Conservation (phyloP, 495 filamentous ascomycete species). For the Rhypophila decipiens region DNA sequence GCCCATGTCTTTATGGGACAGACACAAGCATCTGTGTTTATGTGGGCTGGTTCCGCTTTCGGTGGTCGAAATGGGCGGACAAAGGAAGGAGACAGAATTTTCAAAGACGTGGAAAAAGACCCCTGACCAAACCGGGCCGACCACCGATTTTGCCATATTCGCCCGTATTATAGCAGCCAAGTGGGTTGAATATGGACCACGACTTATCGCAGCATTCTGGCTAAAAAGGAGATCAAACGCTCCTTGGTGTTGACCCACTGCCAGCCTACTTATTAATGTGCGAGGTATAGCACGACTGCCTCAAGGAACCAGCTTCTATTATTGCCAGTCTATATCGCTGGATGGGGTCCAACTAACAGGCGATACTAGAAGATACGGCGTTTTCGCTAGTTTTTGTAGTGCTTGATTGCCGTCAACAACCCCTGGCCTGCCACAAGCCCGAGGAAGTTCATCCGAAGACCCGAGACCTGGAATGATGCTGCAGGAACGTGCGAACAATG, state of each 20-base stretch:
- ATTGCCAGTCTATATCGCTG: no score
- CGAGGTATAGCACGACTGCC: no score
- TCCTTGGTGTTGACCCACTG: slow-evolving; percentile 13
- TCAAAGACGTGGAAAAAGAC: slow-evolving; percentile 8
- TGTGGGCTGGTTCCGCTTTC: not conserved
- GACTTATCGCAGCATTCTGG: slow-evolving; percentile 30
- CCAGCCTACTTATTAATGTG: no score
- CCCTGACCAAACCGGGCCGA: slow-evolving; percentile 31
- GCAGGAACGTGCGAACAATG: slow-evolving; percentile 8
- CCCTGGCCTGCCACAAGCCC: slow-evolving; percentile 14
- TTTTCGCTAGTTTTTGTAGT: not conserved
- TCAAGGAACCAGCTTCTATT: no score
- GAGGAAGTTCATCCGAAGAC: slow-evolving; percentile 19
- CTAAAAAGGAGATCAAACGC: slow-evolving; percentile 43
- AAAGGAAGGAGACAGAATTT: not conserved
- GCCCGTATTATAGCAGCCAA: slow-evolving; percentile 13
- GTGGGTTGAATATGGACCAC: slow-evolving; percentile 11
- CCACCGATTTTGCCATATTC: slow-evolving; percentile 40
- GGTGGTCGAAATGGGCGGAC: not conserved
- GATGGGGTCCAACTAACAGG: no score
- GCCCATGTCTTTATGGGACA: no score
- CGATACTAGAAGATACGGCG: no score
- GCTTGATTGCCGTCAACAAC: slow-evolving; percentile 8
- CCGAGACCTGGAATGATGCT: slow-evolving; percentile 13
- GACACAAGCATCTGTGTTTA: no score